Conservation (phyloP, 1,284 basidiomycete genomes). For the Cutaneotrichosporon cavernicola region DNA sequence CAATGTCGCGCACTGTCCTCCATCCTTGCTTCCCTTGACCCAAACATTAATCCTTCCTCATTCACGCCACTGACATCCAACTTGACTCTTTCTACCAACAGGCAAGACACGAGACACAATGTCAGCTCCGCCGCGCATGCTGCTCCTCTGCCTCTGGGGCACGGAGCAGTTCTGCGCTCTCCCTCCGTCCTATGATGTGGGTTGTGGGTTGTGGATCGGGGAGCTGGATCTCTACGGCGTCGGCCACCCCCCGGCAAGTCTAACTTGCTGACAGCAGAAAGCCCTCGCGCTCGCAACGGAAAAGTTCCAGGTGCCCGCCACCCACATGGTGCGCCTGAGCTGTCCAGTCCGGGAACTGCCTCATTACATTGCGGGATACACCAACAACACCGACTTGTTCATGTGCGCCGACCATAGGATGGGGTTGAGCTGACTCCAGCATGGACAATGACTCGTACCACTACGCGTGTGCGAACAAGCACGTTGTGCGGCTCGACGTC, state of each 20-base stretch:
- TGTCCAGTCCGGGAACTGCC: slow-evolving; percentile 25
- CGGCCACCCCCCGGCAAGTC: neutral
- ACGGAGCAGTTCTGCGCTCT: slow-evolving; percentile 40
- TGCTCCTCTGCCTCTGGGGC: slow-evolving; percentile 33
- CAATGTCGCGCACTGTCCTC: neutral
- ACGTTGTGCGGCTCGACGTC: slow-evolving; percentile 42
- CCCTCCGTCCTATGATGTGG: slow-evolving; percentile 43
- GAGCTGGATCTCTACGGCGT: neutral
- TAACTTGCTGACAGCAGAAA: slow-evolving; percentile 33
- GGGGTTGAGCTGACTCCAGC: slow-evolving; percentile 22
- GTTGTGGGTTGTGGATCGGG: slow-evolving; percentile 9
- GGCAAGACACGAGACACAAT: neutral
- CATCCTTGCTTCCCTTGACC: no score
- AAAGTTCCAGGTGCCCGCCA: slow-evolving; percentile 36
- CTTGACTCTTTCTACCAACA: neutral
- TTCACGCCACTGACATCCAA: neutral
- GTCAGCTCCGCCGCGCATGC: slow-evolving; percentile 34
- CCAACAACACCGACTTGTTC: slow-evolving; percentile 30
- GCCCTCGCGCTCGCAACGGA: slow-evolving; percentile 37
- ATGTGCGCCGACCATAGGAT: slow-evolving; percentile 31
- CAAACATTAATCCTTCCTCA: neutral
- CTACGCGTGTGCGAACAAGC: slow-evolving; percentile 48
- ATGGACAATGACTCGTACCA: slow-evolving; percentile 47
- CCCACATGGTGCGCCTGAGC: slow-evolving; percentile 40
- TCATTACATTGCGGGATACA: slow-evolving; percentile 38